These are phyloP conservation scores for Periconia sp. DNA, from an alignment of 2,329 filamentous ascomycete genomes.

Conservation along the genomic window DNA sequence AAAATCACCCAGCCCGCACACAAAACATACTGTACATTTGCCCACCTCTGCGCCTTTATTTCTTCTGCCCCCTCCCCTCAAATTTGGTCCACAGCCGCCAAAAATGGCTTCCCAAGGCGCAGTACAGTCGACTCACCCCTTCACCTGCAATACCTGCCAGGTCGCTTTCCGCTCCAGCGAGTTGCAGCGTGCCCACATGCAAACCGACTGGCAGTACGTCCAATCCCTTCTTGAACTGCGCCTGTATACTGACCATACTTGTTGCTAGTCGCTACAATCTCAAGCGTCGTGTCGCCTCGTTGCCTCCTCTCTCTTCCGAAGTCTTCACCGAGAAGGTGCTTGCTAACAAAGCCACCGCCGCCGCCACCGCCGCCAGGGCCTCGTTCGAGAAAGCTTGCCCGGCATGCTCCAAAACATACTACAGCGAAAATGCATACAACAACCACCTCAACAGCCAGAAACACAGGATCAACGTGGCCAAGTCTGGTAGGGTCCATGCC, in stretches of 20 bases:
- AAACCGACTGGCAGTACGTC: conserved; percentile 95
- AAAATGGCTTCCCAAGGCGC: conserved; percentile 36
- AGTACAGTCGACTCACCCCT: conserved; percentile 65
- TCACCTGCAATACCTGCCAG: conserved; percentile 97
- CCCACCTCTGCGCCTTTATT: not conserved
- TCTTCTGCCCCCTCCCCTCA: too few species aligned
- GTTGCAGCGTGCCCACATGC: conserved; percentile 93
- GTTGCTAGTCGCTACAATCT: conserved; percentile 81
- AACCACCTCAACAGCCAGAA: conserved; percentile 93
- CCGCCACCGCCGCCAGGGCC: conserved; percentile 82
- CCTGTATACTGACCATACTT: not conserved
- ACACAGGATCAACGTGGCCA: conserved; percentile 71
- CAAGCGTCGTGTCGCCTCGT: conserved; percentile 86
- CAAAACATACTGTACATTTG: not conserved
- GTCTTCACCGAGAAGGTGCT: conserved; percentile 95
- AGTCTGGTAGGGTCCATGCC: conserved; percentile 40
- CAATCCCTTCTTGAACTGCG: not conserved
- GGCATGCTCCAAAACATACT: conserved; percentile 88
- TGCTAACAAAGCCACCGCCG: conserved; percentile 81
- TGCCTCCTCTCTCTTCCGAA: conserved; percentile 89
- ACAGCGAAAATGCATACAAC: conserved; percentile 91
- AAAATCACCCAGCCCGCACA: not conserved
- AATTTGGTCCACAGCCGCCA: not conserved
- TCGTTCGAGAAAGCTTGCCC: conserved; percentile 83
- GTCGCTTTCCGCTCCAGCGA: conserved; percentile 95